Conservation (phyloP, 208 protist species). For the Entamoeba histolytica region DNA sequence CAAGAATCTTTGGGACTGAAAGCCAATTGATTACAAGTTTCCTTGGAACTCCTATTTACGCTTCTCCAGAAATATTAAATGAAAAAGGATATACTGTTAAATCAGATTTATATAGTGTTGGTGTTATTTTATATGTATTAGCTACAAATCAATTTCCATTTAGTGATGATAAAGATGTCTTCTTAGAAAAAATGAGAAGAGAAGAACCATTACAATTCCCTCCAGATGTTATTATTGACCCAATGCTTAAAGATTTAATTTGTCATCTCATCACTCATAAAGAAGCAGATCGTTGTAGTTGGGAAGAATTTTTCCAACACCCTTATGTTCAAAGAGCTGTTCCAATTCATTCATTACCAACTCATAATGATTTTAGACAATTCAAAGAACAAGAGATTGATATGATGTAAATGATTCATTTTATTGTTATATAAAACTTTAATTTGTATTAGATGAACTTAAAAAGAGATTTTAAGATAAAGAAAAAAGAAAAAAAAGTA, state of each 20-base stretch:
- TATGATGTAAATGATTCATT: background rate
- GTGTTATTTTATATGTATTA: slow-evolving; percentile 24
- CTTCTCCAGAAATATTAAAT: slow-evolving; percentile 25
- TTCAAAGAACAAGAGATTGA: background rate
- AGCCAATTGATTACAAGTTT: background rate
- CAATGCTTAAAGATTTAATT: background rate
- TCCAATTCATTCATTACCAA: background rate
- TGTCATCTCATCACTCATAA: background rate
- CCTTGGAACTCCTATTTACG: slow-evolving; percentile 28
- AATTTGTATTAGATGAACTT: too few species aligned
- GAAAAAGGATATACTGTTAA: slow-evolving; percentile 26
- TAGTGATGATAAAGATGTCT: background rate
- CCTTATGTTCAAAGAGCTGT: background rate
- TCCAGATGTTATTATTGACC: background rate
- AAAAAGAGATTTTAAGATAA: too few species aligned
- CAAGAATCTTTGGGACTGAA: background rate
- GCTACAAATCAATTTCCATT: background rate
- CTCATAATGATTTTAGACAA: background rate
- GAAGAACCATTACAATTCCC: background rate
- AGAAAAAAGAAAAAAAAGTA: too few species aligned
- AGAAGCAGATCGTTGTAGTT: background rate
- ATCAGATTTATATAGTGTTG: slow-evolving; percentile 30
- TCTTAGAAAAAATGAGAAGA: background rate
- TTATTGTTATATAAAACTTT: background rate
- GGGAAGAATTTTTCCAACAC: background rate